Conservation (phyloP, 768 basidiomycete genomes). For the Tephrocybe rancida region DNA sequence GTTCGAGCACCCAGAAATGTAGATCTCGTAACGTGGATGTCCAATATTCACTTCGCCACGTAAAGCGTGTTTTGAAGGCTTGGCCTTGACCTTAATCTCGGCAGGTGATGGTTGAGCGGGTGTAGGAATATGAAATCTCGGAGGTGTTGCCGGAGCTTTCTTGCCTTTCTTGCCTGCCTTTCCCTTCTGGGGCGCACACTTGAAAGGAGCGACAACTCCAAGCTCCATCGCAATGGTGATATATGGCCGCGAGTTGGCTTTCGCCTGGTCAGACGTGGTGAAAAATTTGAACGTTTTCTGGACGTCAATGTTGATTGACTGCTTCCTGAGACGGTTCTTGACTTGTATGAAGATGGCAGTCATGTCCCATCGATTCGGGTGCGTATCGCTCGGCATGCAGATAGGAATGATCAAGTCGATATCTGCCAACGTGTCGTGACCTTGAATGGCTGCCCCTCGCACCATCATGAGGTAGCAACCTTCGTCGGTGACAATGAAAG, state of each 20-base stretch:
- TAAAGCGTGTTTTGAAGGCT: background rate
- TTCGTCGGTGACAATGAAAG: background rate
- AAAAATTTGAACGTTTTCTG: background rate
- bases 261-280: background rate
- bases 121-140: background rate
- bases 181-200: background rate
- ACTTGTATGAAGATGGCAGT: conserved; percentile 4
- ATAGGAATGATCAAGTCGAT: background rate
- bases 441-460: background rate
- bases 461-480: background rate
- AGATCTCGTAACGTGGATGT: background rate
- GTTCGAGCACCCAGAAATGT: background rate
- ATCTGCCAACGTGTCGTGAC: background rate
- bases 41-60: too few species aligned
- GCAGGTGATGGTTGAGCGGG: background rate
- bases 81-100: too few species aligned
- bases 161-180: too few species aligned
- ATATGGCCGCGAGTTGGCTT: background rate
- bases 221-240: conserved; percentile 2
- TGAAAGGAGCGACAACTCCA: background rate
- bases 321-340: background rate
- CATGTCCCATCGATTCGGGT: background rate
- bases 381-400: background rate
- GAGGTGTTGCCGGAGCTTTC: too few species aligned
- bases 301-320: background rate